Evolutionary conservation across 192 early-diverging fungal genomes (phyloP).

Genomic region (Entomortierella chlamydospora): DNA sequence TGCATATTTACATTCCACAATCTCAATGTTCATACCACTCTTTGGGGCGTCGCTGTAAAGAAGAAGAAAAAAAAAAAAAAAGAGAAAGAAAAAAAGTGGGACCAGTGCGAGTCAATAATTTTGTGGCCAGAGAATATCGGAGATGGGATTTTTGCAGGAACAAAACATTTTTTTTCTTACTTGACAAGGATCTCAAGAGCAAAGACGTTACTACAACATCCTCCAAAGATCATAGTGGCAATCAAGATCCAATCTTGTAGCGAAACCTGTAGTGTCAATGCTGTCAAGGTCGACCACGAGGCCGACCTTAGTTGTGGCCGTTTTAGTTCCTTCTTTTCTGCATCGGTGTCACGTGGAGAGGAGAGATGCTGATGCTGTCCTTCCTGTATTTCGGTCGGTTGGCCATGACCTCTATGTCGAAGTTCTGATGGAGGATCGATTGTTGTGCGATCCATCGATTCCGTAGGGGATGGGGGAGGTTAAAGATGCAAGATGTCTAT

Average conservation of each 20-base stretch:
- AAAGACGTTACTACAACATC: conserved; percentile 91
- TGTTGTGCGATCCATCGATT: conserved; percentile 1
- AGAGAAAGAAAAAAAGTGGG: background rate
- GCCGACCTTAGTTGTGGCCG: background rate
- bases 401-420: background rate
- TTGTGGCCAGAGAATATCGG: no score
- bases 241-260: conserved; percentile 64
- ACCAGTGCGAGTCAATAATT: no score
- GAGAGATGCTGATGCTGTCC: background rate
- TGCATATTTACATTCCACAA: background rate
- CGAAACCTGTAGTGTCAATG: conserved; percentile 29
- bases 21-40: conserved; percentile 66
- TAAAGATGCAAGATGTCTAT: background rate
- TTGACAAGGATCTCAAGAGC: conserved; percentile 82
- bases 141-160: background rate
- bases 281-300: conserved; percentile 19
- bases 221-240: conserved; percentile 82
- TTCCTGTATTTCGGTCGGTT: background rate
- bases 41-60: conserved; percentile 63
- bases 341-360: background rate
- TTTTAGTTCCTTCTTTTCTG: background rate
- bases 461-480: no score
- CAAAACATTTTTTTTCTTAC: conserved; percentile 51
- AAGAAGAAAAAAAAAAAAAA: background rate
- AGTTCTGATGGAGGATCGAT: background rate